phyloP scores from a whole-genome alignment of 2,329 filamentous ascomycete species.

The Colletotrichum cereale region DNA sequence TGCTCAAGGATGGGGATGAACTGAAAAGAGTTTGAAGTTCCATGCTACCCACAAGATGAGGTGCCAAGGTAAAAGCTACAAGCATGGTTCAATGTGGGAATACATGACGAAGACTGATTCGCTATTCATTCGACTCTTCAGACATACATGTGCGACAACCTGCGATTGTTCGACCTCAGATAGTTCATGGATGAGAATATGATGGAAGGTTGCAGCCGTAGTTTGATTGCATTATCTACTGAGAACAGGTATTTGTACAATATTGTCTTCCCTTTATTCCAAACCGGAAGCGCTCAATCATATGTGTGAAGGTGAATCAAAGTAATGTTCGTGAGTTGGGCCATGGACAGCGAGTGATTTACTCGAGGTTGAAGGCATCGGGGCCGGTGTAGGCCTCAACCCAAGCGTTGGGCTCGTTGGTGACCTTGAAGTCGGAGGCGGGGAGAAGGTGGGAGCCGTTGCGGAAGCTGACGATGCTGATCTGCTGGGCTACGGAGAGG shows the following conservation, averaged over 20 bases:
- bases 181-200: neutral
- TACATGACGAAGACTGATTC: neutral
- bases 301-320: neutral
- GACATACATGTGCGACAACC: accelerated
- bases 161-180: neutral
- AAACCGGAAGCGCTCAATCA: neutral
- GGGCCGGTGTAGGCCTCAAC: constrained; percentile 49
- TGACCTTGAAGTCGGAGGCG: constrained; percentile 43
- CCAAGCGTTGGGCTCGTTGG: constrained; percentile 45
- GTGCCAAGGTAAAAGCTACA: too few species aligned
- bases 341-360: neutral
- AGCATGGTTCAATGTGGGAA: neutral
- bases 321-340: accelerated
- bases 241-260: neutral
- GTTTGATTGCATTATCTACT: neutral
- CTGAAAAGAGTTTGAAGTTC: too few species aligned
- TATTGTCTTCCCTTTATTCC: neutral
- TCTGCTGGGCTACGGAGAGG: constrained; percentile 46
- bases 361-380: constrained; percentile 30
- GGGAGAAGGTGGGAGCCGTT: constrained; percentile 46
- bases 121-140: accelerated
- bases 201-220: neutral
- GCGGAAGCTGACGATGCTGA: constrained; percentile 45
- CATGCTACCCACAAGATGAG: too few species aligned
- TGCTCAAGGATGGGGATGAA: too few species aligned